Evolutionary conservation across 371 early-diverging fungal genomes (phyloP).

Genomic region (Lichtheimia ornata): DNA sequence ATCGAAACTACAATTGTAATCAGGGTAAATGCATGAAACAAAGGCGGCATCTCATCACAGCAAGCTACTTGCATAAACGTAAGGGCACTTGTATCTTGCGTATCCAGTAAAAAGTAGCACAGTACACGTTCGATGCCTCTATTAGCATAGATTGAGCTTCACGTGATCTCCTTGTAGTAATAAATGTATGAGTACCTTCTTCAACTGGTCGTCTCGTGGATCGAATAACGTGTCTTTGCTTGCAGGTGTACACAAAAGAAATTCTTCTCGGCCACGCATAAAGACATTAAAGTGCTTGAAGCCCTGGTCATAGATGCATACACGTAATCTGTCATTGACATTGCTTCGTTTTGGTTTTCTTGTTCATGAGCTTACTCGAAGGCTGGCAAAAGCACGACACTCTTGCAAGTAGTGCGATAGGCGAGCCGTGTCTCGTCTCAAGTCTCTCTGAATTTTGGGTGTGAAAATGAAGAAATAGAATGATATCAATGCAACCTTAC

Average conservation of each 20-base stretch:
- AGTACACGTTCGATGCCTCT: conserved; percentile 28
- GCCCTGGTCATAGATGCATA: conserved; percentile 48
- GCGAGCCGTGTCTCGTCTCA: conserved; percentile 2
- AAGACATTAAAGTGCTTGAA: conserved; percentile 75
- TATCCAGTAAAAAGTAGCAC: conserved; percentile 79
- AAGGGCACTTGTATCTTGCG: conserved; percentile 77
- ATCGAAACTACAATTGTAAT: not conserved
- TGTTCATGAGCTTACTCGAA: conserved; percentile 17
- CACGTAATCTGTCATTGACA: not conserved
- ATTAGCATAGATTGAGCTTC: not conserved
- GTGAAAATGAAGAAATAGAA: not conserved
- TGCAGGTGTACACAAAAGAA: conserved; percentile 56
- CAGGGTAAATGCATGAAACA: not conserved
- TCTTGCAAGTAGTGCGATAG: conserved; percentile 55
- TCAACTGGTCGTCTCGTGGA: conserved; percentile 55
- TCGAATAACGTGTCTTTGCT: conserved; percentile 15
- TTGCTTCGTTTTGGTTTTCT: not conserved
- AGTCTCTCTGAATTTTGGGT: not conserved
- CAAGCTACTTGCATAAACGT: conserved; percentile 68
- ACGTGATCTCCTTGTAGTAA: not conserved
- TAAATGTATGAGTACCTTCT: conserved; percentile 27
- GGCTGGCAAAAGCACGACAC: conserved; percentile 41
- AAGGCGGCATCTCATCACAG: not conserved
- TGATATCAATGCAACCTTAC: not conserved
- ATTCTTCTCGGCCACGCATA: conserved; percentile 75